These are phyloP conservation scores for Aspergillus fijiensis DNA, from an alignment of 2,329 filamentous ascomycete genomes.

Conservation along the genomic window DNA sequence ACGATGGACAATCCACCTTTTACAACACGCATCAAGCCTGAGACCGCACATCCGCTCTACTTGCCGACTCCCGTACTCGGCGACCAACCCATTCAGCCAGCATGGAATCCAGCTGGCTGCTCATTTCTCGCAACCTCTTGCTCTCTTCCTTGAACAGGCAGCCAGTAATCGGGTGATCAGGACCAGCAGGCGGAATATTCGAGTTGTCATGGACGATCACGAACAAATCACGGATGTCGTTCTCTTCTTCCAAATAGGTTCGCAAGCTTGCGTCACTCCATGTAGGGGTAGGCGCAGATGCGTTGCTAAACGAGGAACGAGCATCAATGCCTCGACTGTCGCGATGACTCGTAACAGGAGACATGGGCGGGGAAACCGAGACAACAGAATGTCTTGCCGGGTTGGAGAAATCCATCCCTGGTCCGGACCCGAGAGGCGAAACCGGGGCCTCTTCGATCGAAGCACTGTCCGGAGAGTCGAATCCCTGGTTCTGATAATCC, in stretches of 20 bases:
- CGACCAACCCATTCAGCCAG: conserved; percentile 72
- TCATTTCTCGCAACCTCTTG: conserved; percentile 81
- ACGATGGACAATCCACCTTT: background rate
- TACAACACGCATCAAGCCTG: background rate
- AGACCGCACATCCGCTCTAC: conserved; percentile 4
- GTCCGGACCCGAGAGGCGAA: conserved; percentile 56
- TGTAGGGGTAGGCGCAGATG: conserved; percentile 57
- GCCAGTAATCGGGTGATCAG: conserved; percentile 81
- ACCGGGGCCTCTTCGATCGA: conserved; percentile 54
- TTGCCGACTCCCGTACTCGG: conserved; percentile 33
- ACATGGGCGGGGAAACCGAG: conserved; percentile 62
- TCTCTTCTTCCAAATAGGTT: conserved; percentile 86
- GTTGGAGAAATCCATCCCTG: conserved; percentile 70
- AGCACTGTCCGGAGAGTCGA: conserved; percentile 68
- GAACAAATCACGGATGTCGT: conserved; percentile 84
- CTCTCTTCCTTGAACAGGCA: conserved; percentile 84
- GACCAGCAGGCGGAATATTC: conserved; percentile 72
- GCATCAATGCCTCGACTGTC: conserved; percentile 36
- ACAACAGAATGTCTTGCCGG: conserved; percentile 63
- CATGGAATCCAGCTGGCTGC: conserved; percentile 83
- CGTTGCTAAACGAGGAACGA: conserved; percentile 56
- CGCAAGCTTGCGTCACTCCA: conserved; percentile 88
- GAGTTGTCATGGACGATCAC: conserved; percentile 91
- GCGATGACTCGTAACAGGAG: conserved; percentile 30
- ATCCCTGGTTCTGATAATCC: conserved; percentile 50